Percentiles rank a stretch among this genome's conserved stretches.
Evolutionary conservation across 352 stramenopile species (phyloP).

Genomic region (Pythium phragmitis): DNA sequence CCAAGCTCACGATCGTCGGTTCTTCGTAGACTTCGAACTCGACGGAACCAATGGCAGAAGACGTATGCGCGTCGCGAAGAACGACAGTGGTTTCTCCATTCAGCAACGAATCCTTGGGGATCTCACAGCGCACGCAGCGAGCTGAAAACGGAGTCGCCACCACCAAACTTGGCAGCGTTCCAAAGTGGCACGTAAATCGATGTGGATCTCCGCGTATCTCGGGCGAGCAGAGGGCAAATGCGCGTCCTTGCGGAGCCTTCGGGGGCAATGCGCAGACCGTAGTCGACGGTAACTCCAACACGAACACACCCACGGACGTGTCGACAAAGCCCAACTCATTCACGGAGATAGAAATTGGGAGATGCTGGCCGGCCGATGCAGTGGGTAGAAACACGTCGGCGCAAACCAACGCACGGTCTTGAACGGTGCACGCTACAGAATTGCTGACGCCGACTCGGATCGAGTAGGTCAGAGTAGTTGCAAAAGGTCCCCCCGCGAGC

Average conservation of each 20-base stretch:
- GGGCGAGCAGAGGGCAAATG: constrained; percentile 8
- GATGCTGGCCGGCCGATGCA: not conserved
- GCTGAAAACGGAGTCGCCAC: not conserved
- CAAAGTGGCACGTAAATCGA: constrained; percentile 15
- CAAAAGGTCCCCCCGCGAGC: constrained; percentile 19
- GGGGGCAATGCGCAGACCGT: constrained; percentile 1
- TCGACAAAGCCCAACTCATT: constrained; percentile 11
- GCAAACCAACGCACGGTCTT: constrained; percentile 9
- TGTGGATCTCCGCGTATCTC: constrained; percentile 4
- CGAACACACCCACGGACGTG: constrained; percentile 6
- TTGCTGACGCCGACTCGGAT: constrained; percentile 9
- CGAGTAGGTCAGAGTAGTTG: not conserved
- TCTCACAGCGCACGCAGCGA: constrained; percentile 15
- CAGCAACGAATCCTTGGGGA: not conserved
- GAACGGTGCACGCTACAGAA: not conserved
- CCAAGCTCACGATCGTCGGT: constrained; percentile 1
- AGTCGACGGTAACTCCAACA: not conserved
- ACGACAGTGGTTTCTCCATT: not conserved
- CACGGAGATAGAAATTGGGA: not conserved
- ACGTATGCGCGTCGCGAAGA: not conserved
- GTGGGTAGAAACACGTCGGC: not conserved
- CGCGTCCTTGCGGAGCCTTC: not conserved
- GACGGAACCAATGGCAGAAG: constrained; percentile 1
- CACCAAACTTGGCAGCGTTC: not conserved
- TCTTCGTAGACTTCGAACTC: constrained; percentile 8